phyloP scores from a whole-genome alignment of 495 filamentous ascomycete genomes.

The Lasiosphaeris hirsuta region DNA sequence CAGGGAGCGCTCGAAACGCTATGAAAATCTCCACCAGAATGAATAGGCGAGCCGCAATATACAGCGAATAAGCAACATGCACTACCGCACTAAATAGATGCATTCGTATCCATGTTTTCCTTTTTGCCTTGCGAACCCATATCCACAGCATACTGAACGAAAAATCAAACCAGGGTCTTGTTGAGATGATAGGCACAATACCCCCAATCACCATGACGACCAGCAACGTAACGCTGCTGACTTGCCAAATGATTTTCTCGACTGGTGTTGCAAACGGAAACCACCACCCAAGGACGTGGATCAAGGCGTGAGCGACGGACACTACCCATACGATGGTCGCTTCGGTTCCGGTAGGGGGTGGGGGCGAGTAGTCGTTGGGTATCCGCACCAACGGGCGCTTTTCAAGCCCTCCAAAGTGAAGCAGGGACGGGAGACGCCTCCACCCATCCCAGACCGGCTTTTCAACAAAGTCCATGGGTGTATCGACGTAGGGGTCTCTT shows the following conservation, averaged over 20 bases:
- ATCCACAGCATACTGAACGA: conserved; percentile 20
- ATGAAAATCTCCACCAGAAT: conserved; percentile 15
- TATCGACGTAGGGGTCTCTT: conserved; percentile 18
- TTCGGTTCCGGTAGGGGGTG: conserved; percentile 17
- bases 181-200: conserved; percentile 15
- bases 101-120: conserved; percentile 2
- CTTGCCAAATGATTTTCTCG: conserved; percentile 13
- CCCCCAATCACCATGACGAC: conserved; percentile 15
- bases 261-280: conserved; percentile 22
- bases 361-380: conserved; percentile 28
- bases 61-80: conserved; percentile 10
- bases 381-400: conserved; percentile 23
- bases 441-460: conserved; percentile 15
- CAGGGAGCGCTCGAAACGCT: conserved; percentile 12
- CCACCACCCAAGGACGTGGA: conserved; percentile 22
- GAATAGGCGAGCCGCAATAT: conserved; percentile 12
- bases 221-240: conserved; percentile 16
- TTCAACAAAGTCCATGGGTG: conserved; percentile 40
- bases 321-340: conserved; percentile 22
- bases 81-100: conserved; percentile 9
- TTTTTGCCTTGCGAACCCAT: conserved; percentile 14
- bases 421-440: conserved; percentile 8
- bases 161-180: conserved; percentile 18
- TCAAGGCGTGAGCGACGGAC: conserved; percentile 16
- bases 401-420: conserved; percentile 18